Evolutionary conservation across 164 flowering plant genomes (phyloP), one percentile per base, ranked within the genome.

Genomic region (Chimonanthus salicifolius): DNA sequence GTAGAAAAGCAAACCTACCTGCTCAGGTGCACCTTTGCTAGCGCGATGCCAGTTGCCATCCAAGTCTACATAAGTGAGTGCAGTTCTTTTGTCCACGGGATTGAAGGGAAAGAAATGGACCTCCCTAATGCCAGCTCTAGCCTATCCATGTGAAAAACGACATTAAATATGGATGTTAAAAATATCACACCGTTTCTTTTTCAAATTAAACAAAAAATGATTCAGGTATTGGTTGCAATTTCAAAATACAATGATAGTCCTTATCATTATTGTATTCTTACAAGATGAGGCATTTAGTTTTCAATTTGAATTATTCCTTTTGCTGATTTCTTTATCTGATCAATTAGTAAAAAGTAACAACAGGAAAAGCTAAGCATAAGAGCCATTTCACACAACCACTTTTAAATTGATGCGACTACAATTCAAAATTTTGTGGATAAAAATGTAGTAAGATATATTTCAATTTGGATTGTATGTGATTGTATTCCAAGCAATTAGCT

Each of bases 21-120:
- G 84, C 65, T 75, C 83, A 67, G 81, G 85, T n/a, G 83, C 81
- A 62, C 83, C 85, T 70, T 80, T 83, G 77, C 83, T 83, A 43
- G 83, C 83, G 15, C 85, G 77, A 67, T 82, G 85, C 85, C 85
- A 80, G 51, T 21, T 80, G n/a, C 81, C 81, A 49, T 80, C 78
- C 21, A 68, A 4, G 7, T 82, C 85, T 69, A 80, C 76, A 18
- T 82, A 82, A 62, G 85, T 80, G 20, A 83, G 78, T 58, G 83
- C 85, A 66, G 85, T 83, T 58, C 85, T 71, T 77, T 80, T 80
- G 65, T 83, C 83, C 44, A 83, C 82, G 4, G 80, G 83, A 69
- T 83, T 80, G 73, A 83, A 83, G 13, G 82, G 83, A 45, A 83
- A 70, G 67, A 83, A 83, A 65, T 83, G 85, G 47, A 83, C 65